Evolutionary conservation across 108 stramenopile species (phyloP), one percentile per base, ranked within the genome.

Genomic region (Discostella stelligeroides): DNA sequence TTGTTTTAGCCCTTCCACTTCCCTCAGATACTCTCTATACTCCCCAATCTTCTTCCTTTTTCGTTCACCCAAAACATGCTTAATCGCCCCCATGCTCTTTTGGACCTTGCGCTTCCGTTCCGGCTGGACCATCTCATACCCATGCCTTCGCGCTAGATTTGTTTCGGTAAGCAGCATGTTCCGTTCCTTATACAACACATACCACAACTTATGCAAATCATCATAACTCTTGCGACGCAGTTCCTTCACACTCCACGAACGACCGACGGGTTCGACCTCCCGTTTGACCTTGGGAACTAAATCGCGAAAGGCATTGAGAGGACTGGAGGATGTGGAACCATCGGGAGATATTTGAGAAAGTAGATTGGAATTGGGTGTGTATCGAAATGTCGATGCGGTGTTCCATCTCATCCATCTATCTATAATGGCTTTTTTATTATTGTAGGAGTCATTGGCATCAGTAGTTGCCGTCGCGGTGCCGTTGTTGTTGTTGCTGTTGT

Each of bases 181-280:
- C 30, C 78, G 69, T 79, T 97, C 96, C 82, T 92, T 95, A 86
- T 97, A 97, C n/a, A 97, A 75, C 38, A 88, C 83, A 40, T 77
- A 83, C 96, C 96, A 97, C 14, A 97, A 75, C 72, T 92, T 90
- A 66, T 95, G 94, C 53, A 95, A 79, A 83, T 97, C 96, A 11
- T 95, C 86, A 74, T 88, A 97, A 59, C 81, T 85, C 80, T 97
- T 95, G 40, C 92, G 86, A 18, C 95, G 87, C 57, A 95, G 70
- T 72, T 95, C 95, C 62, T 71, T 72, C 43, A 72, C 94, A 17
- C 81, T 70, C 94, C 94, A 95, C 18, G 80, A 70, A 54, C 94
- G 72, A 15, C 94, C 94, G 29, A 95, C 94, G 4, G 75, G 65
- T 69, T 91, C 86, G 14, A 63, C 63, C 46, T 58, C 57, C 4